These are phyloP conservation scores for Ceratonia siliqua DNA, from an alignment of 306 rosid genomes.

Conservation along the genomic window DNA sequence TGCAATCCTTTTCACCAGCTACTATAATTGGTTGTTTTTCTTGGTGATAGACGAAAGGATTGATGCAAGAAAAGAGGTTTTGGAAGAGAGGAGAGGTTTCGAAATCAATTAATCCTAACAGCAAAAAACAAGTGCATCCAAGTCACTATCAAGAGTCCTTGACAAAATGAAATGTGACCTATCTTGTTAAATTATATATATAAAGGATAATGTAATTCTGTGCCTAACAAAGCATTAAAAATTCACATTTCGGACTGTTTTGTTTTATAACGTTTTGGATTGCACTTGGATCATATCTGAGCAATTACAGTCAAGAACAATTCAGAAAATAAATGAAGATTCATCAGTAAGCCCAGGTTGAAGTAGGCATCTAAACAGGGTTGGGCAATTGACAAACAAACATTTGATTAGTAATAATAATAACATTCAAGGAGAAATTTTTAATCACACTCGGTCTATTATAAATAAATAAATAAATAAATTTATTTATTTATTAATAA, in stretches of 20 bases:
- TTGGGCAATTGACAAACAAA: not conserved
- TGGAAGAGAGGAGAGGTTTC: not conserved
- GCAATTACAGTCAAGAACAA: not conserved
- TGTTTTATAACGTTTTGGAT: slow-evolving; percentile 1
- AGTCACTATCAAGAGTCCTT: slow-evolving; percentile 23
- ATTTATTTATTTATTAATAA: too few species aligned
- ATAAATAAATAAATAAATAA: too few species aligned
- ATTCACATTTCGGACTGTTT: not conserved
- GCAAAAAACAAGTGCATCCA: not conserved
- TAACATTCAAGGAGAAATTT: too few species aligned
- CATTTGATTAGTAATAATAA: not conserved
- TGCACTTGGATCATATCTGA: not conserved
- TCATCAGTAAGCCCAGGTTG: not conserved
- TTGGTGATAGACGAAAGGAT: not conserved
- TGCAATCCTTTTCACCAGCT: not conserved
- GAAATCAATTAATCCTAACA: not conserved
- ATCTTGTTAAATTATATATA: not conserved
- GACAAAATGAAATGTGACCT: slow-evolving; percentile 15
- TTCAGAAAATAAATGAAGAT: not conserved
- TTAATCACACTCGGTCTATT: too few species aligned
- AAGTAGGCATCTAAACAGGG: not conserved
- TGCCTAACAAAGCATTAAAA: not conserved
- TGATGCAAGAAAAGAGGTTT: not conserved
- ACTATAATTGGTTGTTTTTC: not conserved
- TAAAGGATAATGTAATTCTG: not conserved